Percentiles rank a stretch among this genome's conserved stretches.
phyloP scores from a whole-genome alignment of 148 eudicot genomes.

The Fagopyrum homotropicum region DNA sequence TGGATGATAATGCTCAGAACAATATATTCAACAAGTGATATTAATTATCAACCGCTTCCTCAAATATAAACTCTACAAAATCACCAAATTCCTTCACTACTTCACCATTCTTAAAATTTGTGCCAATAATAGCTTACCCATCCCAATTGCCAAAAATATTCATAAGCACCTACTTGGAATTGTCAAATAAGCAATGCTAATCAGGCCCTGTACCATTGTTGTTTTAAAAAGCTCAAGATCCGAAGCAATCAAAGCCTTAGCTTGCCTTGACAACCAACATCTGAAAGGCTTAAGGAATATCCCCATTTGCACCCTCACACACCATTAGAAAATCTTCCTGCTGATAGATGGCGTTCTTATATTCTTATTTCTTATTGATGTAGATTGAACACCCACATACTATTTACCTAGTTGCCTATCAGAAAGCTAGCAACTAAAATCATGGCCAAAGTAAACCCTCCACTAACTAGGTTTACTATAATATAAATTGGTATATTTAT shows the following conservation, averaged over 20 bases:
- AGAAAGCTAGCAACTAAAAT: not conserved
- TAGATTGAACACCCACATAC: too few species aligned
- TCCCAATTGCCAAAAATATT: not conserved
- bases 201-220: not conserved
- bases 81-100: not conserved
- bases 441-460: too few species aligned
- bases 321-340: not conserved
- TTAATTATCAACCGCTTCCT: not conserved
- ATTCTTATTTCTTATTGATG: too few species aligned
- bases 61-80: not conserved
- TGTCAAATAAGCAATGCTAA: not conserved
- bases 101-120: not conserved
- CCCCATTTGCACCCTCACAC: not conserved
- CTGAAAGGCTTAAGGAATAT: not conserved
- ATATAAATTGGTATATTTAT: too few species aligned
- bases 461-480: too few species aligned
- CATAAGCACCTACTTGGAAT: not conserved
- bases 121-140: not conserved
- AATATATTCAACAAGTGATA: not conserved
- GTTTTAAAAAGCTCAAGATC: not conserved
- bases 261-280: not conserved
- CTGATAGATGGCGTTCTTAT: too few species aligned
- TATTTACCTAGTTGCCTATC: not conserved
- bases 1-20: not conserved
- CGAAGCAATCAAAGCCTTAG: not conserved